Evolutionary conservation across 2,329 filamentous ascomycete genomes (phyloP), one percentile per base, ranked within the genome.

Genomic region (Penicillium sp.): DNA sequence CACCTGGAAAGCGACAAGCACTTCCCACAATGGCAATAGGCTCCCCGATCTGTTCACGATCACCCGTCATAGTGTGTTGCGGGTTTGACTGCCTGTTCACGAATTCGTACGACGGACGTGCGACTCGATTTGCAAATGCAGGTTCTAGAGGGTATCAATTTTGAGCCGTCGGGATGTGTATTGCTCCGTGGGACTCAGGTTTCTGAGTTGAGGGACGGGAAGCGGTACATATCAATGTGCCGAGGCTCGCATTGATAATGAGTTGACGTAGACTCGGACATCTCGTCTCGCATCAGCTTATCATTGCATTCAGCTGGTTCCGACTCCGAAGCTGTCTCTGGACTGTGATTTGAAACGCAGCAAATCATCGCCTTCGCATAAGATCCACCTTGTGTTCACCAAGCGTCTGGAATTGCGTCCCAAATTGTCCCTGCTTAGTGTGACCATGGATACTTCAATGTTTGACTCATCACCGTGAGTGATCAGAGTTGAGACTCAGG

Each of bases 1-100:
- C 56, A 41, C 65, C 64, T 29, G 65, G 61, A 40, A 68, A 66
- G 42, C 63, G 54, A 32, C 63, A 68, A 16, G 58, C 61, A 36
- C 56, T 66, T 46, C 65, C 65, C 21, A 67, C 59, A 13, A 68
- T 66, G 45, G 65, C 65, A 48, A 68, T 63, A 5, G 64, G 65
- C 43, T 67, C 63, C 34, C 48, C 44, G 11, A 4, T 27, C 31
- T 45, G 18, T 50, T 57, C 41, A 43, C 32, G 11, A 45, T 58
- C 44, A 27, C 43, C 52, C 16, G 45, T 60, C 56, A 67, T 68
- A 34, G 11, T 44, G 34, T 11, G n/a, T 11, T 14, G 45, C 34
- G 36, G 43, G 46, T 49, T 50, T 56, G 41, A 54, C 27, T 29
- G 31, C 32, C 31, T 41, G 34, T 52, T 22, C 31, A 54, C 29